These are phyloP conservation scores for Thyridium curvatum DNA, from an alignment of 2,329 filamentous ascomycete genomes.

Conservation along the genomic window DNA sequence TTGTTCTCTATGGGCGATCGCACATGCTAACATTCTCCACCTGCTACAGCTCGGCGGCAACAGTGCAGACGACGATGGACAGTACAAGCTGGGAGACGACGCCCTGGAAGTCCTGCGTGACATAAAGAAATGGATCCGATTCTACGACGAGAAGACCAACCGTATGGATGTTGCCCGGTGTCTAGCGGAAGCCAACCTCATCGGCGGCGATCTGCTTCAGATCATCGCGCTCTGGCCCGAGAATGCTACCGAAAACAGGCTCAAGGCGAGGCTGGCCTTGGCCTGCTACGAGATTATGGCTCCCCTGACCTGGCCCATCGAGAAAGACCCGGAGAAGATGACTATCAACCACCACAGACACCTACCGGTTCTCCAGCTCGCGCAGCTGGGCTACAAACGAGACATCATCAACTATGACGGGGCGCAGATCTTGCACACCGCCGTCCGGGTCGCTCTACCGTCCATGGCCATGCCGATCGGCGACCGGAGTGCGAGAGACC, in stretches of 20 bases:
- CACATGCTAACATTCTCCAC: conserved; percentile 12
- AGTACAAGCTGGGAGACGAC: conserved; percentile 88
- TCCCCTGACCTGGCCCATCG: conserved; percentile 89
- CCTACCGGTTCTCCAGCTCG: conserved; percentile 79
- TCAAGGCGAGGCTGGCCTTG: conserved; percentile 73
- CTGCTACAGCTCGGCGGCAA: conserved; percentile 70
- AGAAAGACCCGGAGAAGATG: conserved; percentile 71
- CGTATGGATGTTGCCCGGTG: conserved; percentile 93
- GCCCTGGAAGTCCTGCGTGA: conserved; percentile 88
- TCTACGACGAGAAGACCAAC: conserved; percentile 90
- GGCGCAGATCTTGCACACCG: conserved; percentile 70
- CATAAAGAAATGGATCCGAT: conserved; percentile 88
- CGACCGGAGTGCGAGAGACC: conserved; percentile 73
- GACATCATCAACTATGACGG: conserved; percentile 79
- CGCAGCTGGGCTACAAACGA: conserved; percentile 85
- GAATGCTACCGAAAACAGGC: conserved; percentile 62
- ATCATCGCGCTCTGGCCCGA: conserved; percentile 81
- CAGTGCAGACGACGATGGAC: conserved; percentile 70
- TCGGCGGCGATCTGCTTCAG: conserved; percentile 81
- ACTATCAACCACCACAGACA: conserved; percentile 92
- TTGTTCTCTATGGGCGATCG: conserved; percentile 1
- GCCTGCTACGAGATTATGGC: conserved; percentile 87
- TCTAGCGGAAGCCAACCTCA: conserved; percentile 84
- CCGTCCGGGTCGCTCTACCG: conserved; percentile 75
- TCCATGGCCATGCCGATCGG: conserved; percentile 74